phyloP scores from a whole-genome alignment of 768 basidiomycete genomes.

The Terana coerulea region DNA sequence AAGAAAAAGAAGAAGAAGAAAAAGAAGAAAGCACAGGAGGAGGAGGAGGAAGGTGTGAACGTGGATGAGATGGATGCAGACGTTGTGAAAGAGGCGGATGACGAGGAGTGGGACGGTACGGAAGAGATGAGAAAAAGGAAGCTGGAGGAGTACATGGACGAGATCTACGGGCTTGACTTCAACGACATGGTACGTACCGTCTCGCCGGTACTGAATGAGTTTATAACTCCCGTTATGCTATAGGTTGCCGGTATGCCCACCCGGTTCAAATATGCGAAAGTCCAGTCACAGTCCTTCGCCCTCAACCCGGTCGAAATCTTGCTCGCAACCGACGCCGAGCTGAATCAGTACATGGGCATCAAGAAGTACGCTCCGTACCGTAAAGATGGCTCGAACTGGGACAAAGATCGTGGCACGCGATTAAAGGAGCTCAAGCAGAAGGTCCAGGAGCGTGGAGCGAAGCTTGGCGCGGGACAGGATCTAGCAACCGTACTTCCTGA shows the following conservation, averaged over 20 bases:
- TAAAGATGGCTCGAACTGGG: constrained; percentile 53
- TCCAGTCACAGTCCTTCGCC: constrained; percentile 56
- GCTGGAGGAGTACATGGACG: constrained; percentile 86
- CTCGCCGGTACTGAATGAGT: not conserved
- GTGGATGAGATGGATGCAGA: constrained; percentile 54
- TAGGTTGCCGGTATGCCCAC: constrained; percentile 90
- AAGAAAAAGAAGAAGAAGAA: constrained; percentile 60
- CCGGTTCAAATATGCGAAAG: constrained; percentile 86
- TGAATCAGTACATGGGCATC: constrained; percentile 87
- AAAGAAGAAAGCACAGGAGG: constrained; percentile 39
- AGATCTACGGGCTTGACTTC: constrained; percentile 87
- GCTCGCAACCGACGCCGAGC: constrained; percentile 85
- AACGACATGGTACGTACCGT: constrained; percentile 78
- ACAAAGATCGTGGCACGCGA: constrained; percentile 56
- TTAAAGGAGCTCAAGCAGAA: constrained; percentile 70
- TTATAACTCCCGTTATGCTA: not conserved
- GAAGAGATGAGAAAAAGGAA: constrained; percentile 85
- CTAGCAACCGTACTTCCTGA: constrained; percentile 16
- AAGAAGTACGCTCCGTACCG: constrained; percentile 93
- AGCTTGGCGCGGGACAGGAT: constrained; percentile 14
- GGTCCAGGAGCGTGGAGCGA: constrained; percentile 42
- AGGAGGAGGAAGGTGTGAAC: constrained; percentile 44
- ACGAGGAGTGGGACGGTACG: constrained; percentile 82
- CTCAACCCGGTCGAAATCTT: constrained; percentile 85
- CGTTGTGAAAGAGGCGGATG: constrained; percentile 47